Base-by-base conservation (phyloP, 306 rosid species). In the Alnus glutinosa region DNA sequence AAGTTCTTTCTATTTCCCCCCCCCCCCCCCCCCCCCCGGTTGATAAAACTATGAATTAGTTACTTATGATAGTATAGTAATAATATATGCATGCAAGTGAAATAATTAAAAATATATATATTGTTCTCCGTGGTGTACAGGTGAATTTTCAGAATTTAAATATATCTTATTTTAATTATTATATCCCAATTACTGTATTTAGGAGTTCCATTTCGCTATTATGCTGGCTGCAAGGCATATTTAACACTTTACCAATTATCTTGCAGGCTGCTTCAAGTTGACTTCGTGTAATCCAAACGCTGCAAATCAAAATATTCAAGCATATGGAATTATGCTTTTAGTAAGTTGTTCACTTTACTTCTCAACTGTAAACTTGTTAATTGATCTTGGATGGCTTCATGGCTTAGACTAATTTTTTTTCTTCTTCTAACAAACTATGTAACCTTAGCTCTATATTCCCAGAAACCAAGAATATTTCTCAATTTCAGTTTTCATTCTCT, bases 221-320 rank as follows among this genome's bases (percentile, higher is more conserved):
- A 70, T 69, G 16, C 51, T 6, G 18, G 54, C 71, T 73, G 70
- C 66, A 34, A 58, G 71, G 36, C 42, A 37, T 39, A 79, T 79
- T 70, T 87, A 87, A 84, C 85, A 46, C 57, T 85, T 82, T 69
- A 74, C 67, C 79, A 80, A 78, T 83, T 71, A 71, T 85, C 85
- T 79, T 84, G 80, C 81, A 95, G 99, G 90, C 73, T 95, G 99
- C 88, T 91, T 93, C 89, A 91, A 88, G 85, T 88, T 93, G 93
- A 86, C 92, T 82, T 90, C 97, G 42, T 93, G 98, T 75, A 77
- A 88, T 83, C 84, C 93, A 84, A 95, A 88, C 87, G 77, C 97
- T 2, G 85, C 85, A 71, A 88, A 88, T 75, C 99, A 90, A 84
- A 86, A 93, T 74, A 88, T 95, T 73, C 96, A 86, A 74, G 92